A percentile compares a stretch with the other conserved stretches of the same genome.
Conservation (phyloP, 176 grass and related monocot species). For the Oryza meridionalis region DNA sequence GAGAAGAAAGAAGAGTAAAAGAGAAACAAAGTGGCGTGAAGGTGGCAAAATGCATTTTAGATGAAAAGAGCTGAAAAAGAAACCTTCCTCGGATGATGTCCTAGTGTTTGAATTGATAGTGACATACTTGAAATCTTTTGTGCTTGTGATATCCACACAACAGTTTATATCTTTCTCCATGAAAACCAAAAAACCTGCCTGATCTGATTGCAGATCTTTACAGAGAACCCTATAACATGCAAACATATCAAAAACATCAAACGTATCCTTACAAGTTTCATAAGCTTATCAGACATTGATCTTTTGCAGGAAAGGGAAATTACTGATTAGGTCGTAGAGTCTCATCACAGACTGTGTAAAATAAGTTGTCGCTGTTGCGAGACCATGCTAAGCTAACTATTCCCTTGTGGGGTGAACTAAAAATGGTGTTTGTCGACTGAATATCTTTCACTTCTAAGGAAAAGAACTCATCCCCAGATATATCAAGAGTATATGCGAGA, state of each 20-base stretch:
- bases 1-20: slow-evolving; percentile 40
- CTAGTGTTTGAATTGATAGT: slow-evolving; percentile 94
- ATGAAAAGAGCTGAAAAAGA: slow-evolving; percentile 38
- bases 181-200: slow-evolving; percentile 55
- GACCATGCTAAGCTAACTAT: slow-evolving; percentile 91
- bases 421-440: slow-evolving; percentile 56
- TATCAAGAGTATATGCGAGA: slow-evolving; percentile 86
- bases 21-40: slow-evolving; percentile 21
- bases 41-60: slow-evolving; percentile 7
- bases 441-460: slow-evolving; percentile 78
- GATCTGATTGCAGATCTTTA: slow-evolving; percentile 66
- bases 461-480: slow-evolving; percentile 92
- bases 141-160: slow-evolving; percentile 87
- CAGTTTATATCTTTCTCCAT: slow-evolving; percentile 78
- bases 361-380: slow-evolving; percentile 58
- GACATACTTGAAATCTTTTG: slow-evolving; percentile 94
- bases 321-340: slow-evolving; percentile 87
- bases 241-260: slow-evolving; percentile 38
- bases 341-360: slow-evolving; percentile 81
- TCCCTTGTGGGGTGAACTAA: slow-evolving; percentile 57
- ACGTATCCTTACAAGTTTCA: slow-evolving; percentile 20
- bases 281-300: slow-evolving; percentile 22
- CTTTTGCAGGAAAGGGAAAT: slow-evolving; percentile 29
- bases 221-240: slow-evolving; percentile 69
- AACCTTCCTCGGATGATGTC: slow-evolving; percentile 96